Conservation (phyloP, 768 basidiomycete species). For the Steccherinum ochraceum region DNA sequence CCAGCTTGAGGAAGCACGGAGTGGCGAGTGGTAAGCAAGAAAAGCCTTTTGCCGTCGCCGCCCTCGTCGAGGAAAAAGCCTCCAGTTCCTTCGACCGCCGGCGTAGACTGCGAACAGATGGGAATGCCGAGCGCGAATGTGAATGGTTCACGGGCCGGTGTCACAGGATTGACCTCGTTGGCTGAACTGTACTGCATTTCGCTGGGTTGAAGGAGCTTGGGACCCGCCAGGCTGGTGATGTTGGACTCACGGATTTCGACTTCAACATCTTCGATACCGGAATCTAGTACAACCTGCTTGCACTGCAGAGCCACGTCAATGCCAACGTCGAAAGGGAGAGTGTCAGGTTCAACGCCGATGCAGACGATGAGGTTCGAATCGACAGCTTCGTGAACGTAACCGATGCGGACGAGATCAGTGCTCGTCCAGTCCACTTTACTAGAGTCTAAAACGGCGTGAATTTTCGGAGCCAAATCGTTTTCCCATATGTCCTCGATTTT, state of each 20-base stretch:
- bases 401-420: constrained; percentile 16
- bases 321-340: constrained; percentile 24
- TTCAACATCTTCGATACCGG: constrained; percentile 24
- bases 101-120: no score
- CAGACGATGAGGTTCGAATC: constrained; percentile 23
- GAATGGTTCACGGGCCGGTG: no score
- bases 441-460: constrained; percentile 13
- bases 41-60: no score
- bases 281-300: constrained; percentile 14
- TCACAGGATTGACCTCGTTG: no score
- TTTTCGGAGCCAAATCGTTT: constrained; percentile 7
- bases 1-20: no score
- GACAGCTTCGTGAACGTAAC: constrained; percentile 9
- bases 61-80: no score
- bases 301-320: constrained; percentile 20
- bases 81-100: no score
- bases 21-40: no score
- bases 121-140: no score
- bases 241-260: constrained; percentile 27
- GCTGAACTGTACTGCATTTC: no score
- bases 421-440: constrained; percentile 15
- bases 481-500: constrained; percentile 13
- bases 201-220: no score
- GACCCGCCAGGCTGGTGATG: no score
- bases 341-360: constrained; percentile 27